Percentiles rank a stretch among this genome's conserved stretches.
Conservation (phyloP, 176 grass and related monocot genomes). For the Musa acuminata region DNA sequence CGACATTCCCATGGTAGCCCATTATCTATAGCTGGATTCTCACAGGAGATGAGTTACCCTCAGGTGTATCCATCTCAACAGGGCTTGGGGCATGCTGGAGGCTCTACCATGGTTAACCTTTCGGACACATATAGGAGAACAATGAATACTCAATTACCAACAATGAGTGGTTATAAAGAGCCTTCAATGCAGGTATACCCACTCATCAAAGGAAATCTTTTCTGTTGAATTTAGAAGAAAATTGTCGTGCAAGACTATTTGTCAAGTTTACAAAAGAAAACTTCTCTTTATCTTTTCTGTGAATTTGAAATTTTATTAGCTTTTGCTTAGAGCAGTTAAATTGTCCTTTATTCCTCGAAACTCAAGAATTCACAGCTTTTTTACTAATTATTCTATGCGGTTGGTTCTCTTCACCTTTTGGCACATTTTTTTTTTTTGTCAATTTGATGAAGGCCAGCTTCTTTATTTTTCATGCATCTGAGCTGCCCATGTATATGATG, state of each 20-base stretch:
- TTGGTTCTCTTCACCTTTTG: no score
- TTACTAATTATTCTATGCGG: no score
- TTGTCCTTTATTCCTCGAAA: no score
- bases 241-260: not conserved
- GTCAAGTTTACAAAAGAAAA: not conserved
- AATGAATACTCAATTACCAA: slow-evolving; percentile 9
- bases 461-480: no score
- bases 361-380: no score
- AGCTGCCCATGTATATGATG: no score
- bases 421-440: no score
- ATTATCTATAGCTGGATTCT: slow-evolving; percentile 9
- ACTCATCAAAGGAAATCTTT: not conserved
- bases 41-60: slow-evolving; percentile 10
- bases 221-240: not conserved
- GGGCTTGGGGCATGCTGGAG: not conserved
- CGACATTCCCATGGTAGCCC: not conserved
- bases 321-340: no score
- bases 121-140: slow-evolving; percentile 9
- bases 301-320: no score
- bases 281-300: not conserved
- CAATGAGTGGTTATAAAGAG: slow-evolving; percentile 10
- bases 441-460: no score
- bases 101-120: not conserved
- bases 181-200: slow-evolving; percentile 11
- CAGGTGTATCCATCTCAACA: slow-evolving; percentile 17